phyloP scores from a whole-genome alignment of 176 grass and related monocot genomes.

The Hsuehochloa calcarea region DNA sequence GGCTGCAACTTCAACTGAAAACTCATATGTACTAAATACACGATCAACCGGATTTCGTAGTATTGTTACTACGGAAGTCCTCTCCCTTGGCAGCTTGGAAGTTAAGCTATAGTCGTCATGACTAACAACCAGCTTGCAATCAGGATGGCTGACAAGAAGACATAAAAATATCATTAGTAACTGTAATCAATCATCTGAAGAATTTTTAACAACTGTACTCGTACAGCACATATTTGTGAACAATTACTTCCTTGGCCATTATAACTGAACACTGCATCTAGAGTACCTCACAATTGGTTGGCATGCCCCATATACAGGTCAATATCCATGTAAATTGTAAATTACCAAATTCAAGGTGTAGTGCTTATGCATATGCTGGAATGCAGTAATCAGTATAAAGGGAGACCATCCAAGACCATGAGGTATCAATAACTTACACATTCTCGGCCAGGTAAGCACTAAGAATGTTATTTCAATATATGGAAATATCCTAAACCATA shows the following conservation, averaged over 20 bases:
- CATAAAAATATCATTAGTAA: conserved; percentile 18
- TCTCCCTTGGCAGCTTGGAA: conserved; percentile 79
- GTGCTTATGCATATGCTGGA: background rate
- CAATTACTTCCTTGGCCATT: background rate
- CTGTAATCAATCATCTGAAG: conserved; percentile 19
- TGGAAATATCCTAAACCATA: background rate
- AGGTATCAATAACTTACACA: background rate
- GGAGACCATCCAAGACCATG: background rate
- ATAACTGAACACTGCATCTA: background rate
- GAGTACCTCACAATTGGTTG: background rate
- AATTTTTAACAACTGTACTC: background rate
- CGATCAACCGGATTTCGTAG: conserved; percentile 88
- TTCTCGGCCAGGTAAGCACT: background rate
- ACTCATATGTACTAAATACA: conserved; percentile 95
- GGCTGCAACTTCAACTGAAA: conserved; percentile 94
- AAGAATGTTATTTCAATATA: background rate
- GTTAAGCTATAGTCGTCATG: conserved; percentile 99
- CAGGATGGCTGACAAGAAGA: conserved; percentile 65
- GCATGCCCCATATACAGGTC: background rate
- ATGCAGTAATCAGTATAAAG: conserved; percentile 3
- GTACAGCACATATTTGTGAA: background rate
- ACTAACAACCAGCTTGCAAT: conserved; percentile 88
- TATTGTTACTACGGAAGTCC: conserved; percentile 92
- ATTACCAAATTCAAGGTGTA: background rate
- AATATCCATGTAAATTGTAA: background rate